Evolutionary conservation across 768 basidiomycete species (phyloP), one percentile per base, ranked within the genome.

Genomic region (Strobilomyces echinocephalus): DNA sequence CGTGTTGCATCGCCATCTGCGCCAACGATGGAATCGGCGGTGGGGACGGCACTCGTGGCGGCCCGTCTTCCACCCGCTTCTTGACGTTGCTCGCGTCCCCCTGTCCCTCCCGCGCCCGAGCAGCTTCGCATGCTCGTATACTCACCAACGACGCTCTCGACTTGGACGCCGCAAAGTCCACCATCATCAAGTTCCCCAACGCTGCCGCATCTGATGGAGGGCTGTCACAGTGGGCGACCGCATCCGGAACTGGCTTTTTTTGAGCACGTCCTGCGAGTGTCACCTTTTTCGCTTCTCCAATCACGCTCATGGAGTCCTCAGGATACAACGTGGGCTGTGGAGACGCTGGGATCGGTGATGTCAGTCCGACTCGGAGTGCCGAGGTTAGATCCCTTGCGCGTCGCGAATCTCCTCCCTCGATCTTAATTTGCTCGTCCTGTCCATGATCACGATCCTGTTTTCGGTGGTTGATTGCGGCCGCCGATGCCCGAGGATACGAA

Each of bases 41-140:
- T 3, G 88, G 88, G 4, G 87, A 87, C 4, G 88, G 88, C n/a
- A 91, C 87, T 2, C 85, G 79, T 12, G 88, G 88, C 14, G 87
- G 85, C 63, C 75, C 81, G 63, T 87, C 85, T 50, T 77, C 75
- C 28, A 64, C 69, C 69, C 65, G 63, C 55, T 63, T 76, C 49
- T 65, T 65, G 58, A 68, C 38, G 43, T 31, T 62, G 30, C 57
- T 57, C 63, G 35, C 18, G 0, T 47, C 44, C 51, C 53, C 57
- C 58, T 53, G 42, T 56, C 59, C 54, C 63, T 68, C 61, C 65
- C 60, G 42, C 67, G 69, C 66, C 26, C 59, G 60, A 6, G 60
- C 61, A 24, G 62, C 59, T 58, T 66, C 59, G n/a, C 39, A 58
- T 4, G 63, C 53, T 10, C 60, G 60, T 50, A 71, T 67, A 46